Base-by-base conservation (phyloP, 106 monocot genomes). In the Ottelia alismoides region DNA sequence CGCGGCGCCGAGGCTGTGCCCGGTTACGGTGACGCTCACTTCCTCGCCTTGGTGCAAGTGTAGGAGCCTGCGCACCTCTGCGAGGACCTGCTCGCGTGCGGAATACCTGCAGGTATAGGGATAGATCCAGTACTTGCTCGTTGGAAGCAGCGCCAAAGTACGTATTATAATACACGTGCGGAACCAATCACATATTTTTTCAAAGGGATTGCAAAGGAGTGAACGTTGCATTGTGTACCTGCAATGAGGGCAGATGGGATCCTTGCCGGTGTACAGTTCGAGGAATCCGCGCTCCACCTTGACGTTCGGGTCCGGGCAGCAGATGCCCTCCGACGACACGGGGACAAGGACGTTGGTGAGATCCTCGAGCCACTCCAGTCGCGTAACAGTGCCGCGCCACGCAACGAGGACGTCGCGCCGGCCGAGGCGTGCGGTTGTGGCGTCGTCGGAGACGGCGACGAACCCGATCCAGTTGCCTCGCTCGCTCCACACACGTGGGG, bases 1-100 rank as follows among this genome's bases (percentile, higher is more conserved):
- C 20, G 90, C 84, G 65, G 81, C 73, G 24, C 90, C 90, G 6
- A 91, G 78, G 57, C 90, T 91, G 75, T 91, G 90, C 9, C 90
- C 90, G 0, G 78, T 81, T 20, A 85, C 27, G 2, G 78, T 72
- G 14, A 91, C 30, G 80, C 80, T 84, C 19, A 84, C 66, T 27
- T 60, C 53, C 57, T 84, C 89, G 0, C 80, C 81, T 14, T 22
- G 3, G 53, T 84, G 75, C 30, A 5, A 25, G 0, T 59, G 44
- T n/a, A 81, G 70, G 26, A 80, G 72, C 45, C 56, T 63, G 21
- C 72, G 20, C 45, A 81, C 64, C 62, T 81, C 90, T 14, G 80
- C 45, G n/a, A 91, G 54, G 10, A 76, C 78, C 63, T 88, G 82
- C 63, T 81, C 78, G 4, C 77, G 40, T 9, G 55, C 71, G 17